These are phyloP conservation scores for Cutaneotrichosporon cavernicola DNA, from an alignment of 1,284 basidiomycete species.

Conservation along the genomic window DNA sequence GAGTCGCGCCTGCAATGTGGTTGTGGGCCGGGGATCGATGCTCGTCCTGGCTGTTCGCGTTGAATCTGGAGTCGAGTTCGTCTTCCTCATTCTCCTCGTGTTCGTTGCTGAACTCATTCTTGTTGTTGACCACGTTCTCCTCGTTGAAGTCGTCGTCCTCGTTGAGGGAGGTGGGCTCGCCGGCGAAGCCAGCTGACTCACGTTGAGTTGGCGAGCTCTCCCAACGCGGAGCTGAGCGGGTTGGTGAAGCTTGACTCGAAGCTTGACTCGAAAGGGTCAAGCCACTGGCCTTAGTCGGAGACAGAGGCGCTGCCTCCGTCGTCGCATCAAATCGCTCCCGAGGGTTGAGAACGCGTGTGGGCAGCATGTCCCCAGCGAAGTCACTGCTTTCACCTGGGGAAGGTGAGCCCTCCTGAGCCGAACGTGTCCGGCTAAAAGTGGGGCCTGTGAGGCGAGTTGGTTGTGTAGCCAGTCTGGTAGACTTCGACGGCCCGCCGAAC, in stretches of 20 bases:
- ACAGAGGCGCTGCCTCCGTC: not conserved
- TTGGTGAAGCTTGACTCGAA: not conserved
- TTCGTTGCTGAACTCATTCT: not conserved
- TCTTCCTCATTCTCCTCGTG: no score
- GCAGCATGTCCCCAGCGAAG: constrained; percentile 11
- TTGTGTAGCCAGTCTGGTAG: not conserved
- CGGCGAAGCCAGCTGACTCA: not conserved
- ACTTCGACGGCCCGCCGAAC: not conserved
- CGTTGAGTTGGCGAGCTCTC: not conserved
- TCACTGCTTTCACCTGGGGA: constrained; percentile 11
- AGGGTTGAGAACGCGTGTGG: not conserved
- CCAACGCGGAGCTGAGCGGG: not conserved
- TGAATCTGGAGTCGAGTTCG: no score
- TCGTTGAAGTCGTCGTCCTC: not conserved
- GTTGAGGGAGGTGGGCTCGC: constrained; percentile 9
- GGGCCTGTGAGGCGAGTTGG: not conserved
- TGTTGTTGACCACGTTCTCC: not conserved
- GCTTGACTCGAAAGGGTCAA: not conserved
- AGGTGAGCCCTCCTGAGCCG: not conserved
- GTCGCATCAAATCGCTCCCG: not conserved
- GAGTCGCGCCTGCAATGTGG: not conserved
- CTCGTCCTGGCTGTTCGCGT: not conserved
- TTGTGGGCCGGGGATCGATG: not conserved
- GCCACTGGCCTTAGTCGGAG: not conserved
- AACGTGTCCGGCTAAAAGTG: not conserved